phyloP scores from a whole-genome alignment of 148 eudicot genomes.

The Tetragonia tetragonoides region DNA sequence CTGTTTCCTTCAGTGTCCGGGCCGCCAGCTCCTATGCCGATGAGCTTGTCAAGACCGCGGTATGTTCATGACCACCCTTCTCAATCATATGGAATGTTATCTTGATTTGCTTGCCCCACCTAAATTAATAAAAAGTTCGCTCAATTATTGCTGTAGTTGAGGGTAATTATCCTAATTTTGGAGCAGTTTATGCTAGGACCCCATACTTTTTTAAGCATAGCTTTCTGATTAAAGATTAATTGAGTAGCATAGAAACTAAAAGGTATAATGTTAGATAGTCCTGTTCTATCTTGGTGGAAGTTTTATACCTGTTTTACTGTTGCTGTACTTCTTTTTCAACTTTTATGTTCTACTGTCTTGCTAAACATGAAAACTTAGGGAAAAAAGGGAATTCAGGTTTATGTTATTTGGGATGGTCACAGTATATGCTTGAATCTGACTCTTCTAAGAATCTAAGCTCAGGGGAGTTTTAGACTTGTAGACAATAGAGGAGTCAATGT shows the following conservation, averaged over 20 bases:
- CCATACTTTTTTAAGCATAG: too few species aligned
- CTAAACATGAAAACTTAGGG: too few species aligned
- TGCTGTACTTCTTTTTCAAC: neutral
- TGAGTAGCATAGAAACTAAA: neutral
- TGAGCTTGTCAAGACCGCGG: conserved; percentile 92
- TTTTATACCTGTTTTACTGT: neutral
- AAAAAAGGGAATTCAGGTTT: neutral
- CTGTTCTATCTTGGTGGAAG: neutral
- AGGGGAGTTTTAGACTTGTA: neutral
- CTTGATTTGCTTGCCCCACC: neutral
- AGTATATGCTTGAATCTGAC: neutral
- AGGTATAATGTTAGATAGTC: neutral
- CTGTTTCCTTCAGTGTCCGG: conserved; percentile 44
- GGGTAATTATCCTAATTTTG: too few species aligned
- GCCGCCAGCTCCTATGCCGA: conserved; percentile 73
- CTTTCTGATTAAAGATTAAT: neutral
- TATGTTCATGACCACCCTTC: conserved; percentile 21
- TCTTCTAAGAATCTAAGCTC: neutral
- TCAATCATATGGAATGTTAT: neutral
- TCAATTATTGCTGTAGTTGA: neutral
- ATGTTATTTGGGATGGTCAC: neutral
- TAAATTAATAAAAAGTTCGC: neutral
- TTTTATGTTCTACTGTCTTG: too few species aligned
- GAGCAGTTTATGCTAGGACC: too few species aligned
- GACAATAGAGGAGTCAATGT: too few species aligned